Conservation (phyloP, 2,329 filamentous ascomycete genomes). For the Podosphaera leucotricha region DNA sequence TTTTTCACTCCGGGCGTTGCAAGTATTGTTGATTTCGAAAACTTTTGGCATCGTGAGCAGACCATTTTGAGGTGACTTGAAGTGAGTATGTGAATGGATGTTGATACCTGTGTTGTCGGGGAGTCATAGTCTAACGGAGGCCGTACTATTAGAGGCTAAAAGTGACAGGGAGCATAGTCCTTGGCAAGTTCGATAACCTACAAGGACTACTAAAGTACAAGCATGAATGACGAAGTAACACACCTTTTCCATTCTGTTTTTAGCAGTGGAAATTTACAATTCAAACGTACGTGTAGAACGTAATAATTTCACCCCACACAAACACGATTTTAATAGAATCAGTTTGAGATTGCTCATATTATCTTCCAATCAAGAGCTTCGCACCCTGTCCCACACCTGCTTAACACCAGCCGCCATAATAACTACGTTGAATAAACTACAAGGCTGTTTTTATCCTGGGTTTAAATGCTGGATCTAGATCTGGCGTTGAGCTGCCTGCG, state of each 20-base stretch:
- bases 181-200: not conserved
- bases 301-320: not conserved
- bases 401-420: not conserved
- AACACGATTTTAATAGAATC: not conserved
- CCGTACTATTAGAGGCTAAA: not conserved
- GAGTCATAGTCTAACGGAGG: not conserved
- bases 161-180: not conserved
- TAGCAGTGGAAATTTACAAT: not conserved
- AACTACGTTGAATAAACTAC: not conserved
- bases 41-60: conserved; percentile 39
- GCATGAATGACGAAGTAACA: not conserved
- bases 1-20: conserved; percentile 42
- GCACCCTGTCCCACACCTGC: not conserved
- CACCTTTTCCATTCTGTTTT: not conserved
- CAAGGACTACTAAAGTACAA: not conserved
- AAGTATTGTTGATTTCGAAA: conserved; percentile 32
- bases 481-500: conserved; percentile 10
- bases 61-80: conserved; percentile 25
- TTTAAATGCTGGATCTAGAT: conserved; percentile 6
- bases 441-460: not conserved
- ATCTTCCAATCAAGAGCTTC: not conserved
- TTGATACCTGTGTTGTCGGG: conserved; percentile 2
- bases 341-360: not conserved
- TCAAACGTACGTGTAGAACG: not conserved
- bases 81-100: conserved; percentile 1